Conservation (phyloP, 345 rosid genomes). For the Mercurialis annua region DNA sequence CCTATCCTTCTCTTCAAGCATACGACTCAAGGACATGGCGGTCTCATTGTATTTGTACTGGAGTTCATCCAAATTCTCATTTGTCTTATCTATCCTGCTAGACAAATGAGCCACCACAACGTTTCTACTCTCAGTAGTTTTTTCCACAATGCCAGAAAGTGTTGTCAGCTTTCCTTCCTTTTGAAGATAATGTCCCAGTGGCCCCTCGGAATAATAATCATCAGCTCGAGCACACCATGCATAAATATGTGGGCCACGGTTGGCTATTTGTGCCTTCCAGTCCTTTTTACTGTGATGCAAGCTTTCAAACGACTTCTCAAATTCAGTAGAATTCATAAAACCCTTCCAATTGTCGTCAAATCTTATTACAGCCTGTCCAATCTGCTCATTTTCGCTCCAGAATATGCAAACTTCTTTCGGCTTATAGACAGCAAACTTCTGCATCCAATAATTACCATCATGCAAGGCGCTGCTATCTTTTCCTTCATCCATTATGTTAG, state of each 20-base stretch:
- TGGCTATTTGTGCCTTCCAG: slow-evolving; percentile 41
- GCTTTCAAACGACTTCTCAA: slow-evolving; percentile 61
- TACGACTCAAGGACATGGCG: slow-evolving; percentile 54
- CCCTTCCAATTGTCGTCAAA: slow-evolving; percentile 67
- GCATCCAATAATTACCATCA: slow-evolving; percentile 52
- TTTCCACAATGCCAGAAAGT: slow-evolving; percentile 46
- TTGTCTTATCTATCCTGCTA: slow-evolving; percentile 49
- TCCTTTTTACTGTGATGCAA: slow-evolving; percentile 44
- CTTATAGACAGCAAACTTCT: slow-evolving; percentile 51
- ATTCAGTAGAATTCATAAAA: slow-evolving; percentile 45
- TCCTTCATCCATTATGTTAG: slow-evolving; percentile 31
- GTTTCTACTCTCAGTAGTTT: slow-evolving; percentile 36
- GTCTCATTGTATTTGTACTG: slow-evolving; percentile 55
- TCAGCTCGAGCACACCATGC: slow-evolving; percentile 86
- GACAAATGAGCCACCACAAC: slow-evolving; percentile 53
- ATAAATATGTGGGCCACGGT: slow-evolving; percentile 40
- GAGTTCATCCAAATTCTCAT: slow-evolving; percentile 50
- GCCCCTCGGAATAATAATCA: slow-evolving; percentile 54
- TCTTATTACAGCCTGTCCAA: slow-evolving; percentile 49
- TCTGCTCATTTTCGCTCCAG: slow-evolving; percentile 37
- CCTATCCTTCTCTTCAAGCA: slow-evolving; percentile 67
- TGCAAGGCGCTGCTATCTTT: slow-evolving; percentile 17
- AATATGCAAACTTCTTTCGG: slow-evolving; percentile 50
- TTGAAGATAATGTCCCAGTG: slow-evolving; percentile 66
- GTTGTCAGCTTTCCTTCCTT: slow-evolving; percentile 56